Conservation (phyloP, 257 asterid species). For the Voacanga thouarsii region DNA sequence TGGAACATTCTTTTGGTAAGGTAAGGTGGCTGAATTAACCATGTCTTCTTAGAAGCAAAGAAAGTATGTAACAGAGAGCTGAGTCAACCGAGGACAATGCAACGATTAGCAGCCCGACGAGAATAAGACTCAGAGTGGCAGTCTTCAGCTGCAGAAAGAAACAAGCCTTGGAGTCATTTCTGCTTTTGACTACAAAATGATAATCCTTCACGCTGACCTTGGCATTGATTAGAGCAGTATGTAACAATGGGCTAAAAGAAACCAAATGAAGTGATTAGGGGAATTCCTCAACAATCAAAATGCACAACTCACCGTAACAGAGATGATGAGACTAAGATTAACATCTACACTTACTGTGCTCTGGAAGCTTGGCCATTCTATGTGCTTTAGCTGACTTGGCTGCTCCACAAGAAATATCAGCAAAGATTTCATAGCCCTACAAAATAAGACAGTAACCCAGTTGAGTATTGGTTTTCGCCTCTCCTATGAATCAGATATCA, state of each 20-base stretch:
- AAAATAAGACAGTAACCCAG: conserved; percentile 3
- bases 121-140: conserved; percentile 77
- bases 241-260: neutral
- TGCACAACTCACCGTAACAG: neutral
- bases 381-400: conserved; percentile 50
- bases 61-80: conserved; percentile 61
- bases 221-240: neutral
- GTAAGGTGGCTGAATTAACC: conserved; percentile 27
- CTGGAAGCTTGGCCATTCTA: conserved; percentile 49
- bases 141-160: conserved; percentile 71
- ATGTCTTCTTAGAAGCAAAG: conserved; percentile 56
- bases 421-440: conserved; percentile 50
- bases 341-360: conserved; percentile 35
- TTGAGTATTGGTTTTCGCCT: neutral
- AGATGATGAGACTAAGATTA: neutral
- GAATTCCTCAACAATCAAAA: neutral
- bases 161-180: neutral
- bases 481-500: neutral
- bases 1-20: neutral
- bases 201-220: neutral
- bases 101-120: conserved; percentile 72
- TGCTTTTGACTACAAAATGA: conserved; percentile 2
- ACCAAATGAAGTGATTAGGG: neutral
- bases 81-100: conserved; percentile 80
- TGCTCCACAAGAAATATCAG: conserved; percentile 37